Percentiles rank a stretch among this genome's conserved stretches.
These are phyloP conservation scores for Pichia californica DNA, from an alignment of 805 yeast species.

Conservation along the genomic window DNA sequence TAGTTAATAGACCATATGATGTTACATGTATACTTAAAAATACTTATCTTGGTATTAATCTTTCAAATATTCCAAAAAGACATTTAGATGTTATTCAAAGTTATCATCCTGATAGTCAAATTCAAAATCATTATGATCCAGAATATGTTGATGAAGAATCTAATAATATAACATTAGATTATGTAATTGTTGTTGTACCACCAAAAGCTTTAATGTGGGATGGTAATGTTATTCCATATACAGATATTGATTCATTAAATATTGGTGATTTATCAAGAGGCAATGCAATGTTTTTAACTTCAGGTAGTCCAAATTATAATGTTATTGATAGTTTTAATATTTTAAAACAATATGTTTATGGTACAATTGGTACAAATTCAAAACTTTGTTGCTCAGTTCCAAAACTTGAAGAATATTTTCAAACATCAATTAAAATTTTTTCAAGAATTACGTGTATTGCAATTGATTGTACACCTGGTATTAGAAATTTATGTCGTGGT, in stretches of 20 bases:
- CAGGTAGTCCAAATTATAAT: slow-evolving; percentile 54
- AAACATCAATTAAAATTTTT: slow-evolving; percentile 56
- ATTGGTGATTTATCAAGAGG: slow-evolving; percentile 60
- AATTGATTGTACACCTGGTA: slow-evolving; percentile 50
- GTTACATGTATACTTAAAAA: slow-evolving; percentile 40
- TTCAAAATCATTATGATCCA: slow-evolving; percentile 6
- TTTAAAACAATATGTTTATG: slow-evolving; percentile 53
- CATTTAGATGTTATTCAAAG: slow-evolving; percentile 28
- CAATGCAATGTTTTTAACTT: slow-evolving; percentile 58
- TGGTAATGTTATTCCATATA: slow-evolving; percentile 60
- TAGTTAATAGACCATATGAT: slow-evolving; percentile 37
- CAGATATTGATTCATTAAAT: slow-evolving; percentile 38
- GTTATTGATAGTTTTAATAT: slow-evolving; percentile 49
- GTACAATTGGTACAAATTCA: slow-evolving; percentile 43
- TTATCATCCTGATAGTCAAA: slow-evolving; percentile 21
- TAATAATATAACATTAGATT: slow-evolving; percentile 33
- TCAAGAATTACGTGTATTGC: slow-evolving; percentile 62
- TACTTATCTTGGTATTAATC: slow-evolving; percentile 46
- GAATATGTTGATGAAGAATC: slow-evolving; percentile 10
- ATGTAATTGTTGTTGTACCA: slow-evolving; percentile 68
- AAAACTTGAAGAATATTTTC: slow-evolving; percentile 66
- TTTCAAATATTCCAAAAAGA: slow-evolving; percentile 28
- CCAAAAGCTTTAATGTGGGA: slow-evolving; percentile 88
- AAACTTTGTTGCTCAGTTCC: slow-evolving; percentile 67
- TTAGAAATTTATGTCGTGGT: slow-evolving; percentile 48